Evolutionary conservation across 805 yeast genomes (phyloP).

Genomic region (Cyberlindnera veronae): DNA sequence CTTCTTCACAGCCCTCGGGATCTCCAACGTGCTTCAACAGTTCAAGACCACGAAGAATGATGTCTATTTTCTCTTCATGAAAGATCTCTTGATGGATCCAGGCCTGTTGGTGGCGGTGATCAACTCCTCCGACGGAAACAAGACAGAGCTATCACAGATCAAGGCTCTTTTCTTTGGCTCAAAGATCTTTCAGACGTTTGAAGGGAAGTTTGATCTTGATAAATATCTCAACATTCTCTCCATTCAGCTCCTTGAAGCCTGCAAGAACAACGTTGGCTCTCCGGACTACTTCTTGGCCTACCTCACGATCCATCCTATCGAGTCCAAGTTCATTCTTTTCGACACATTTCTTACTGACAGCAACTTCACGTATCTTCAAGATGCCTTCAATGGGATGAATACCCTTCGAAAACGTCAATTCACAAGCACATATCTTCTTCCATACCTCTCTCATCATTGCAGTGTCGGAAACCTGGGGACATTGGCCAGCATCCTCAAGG

Average conservation of each 20-base stretch:
- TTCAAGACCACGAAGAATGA: conserved; percentile 24
- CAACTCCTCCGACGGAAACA: conserved; percentile 7
- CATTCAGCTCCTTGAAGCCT: conserved; percentile 18
- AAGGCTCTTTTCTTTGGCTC: conserved; percentile 26
- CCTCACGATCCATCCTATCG: conserved; percentile 26
- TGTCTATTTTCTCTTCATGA: conserved; percentile 17
- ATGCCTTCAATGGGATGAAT: conserved; percentile 6
- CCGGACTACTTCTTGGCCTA: conserved; percentile 18
- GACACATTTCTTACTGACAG: conserved; percentile 12
- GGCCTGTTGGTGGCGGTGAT: conserved; percentile 12
- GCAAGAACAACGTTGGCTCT: neutral
- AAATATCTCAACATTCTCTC: conserved; percentile 14
- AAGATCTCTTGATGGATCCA: conserved; percentile 21
- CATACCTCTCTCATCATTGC: conserved; percentile 13
- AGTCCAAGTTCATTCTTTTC: conserved; percentile 17
- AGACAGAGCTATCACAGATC: conserved; percentile 14
- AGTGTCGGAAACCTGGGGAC: conserved; percentile 10
- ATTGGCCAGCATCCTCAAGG: conserved; percentile 11
- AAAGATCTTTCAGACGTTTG: conserved; percentile 22
- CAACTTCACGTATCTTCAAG: conserved; percentile 5
- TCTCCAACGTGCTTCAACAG: conserved; percentile 21
- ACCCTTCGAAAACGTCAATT: conserved; percentile 19
- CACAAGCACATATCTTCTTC: conserved; percentile 16
- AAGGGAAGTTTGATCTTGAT: conserved; percentile 20
- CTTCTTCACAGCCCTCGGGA: conserved; percentile 16